These are phyloP conservation scores for Hemileccinum impolitum DNA, from an alignment of 768 basidiomycete genomes.

Conservation along the genomic window DNA sequence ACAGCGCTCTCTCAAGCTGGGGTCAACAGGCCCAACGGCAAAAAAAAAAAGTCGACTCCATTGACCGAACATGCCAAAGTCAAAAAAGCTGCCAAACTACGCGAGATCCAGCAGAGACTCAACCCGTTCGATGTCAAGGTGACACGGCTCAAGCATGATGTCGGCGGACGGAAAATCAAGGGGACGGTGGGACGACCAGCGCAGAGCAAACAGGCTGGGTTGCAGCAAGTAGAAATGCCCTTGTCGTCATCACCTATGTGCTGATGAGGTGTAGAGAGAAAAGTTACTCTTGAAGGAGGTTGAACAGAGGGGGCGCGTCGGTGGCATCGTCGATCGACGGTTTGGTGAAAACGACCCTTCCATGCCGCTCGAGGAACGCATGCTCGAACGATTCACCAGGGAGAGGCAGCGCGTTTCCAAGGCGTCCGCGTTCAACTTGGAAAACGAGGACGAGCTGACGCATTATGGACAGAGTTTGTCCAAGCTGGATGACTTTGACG, in stretches of 20 bases:
- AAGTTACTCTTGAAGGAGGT: slow-evolving; percentile 87
- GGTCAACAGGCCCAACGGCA: slow-evolving; percentile 56
- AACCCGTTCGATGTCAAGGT: slow-evolving; percentile 96
- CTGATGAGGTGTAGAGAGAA: slow-evolving; percentile 55
- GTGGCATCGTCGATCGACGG: slow-evolving; percentile 88
- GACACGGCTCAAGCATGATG: slow-evolving; percentile 89
- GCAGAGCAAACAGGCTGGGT: slow-evolving; percentile 83
- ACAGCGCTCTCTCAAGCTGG: slow-evolving; percentile 78
- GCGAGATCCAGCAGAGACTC: slow-evolving; percentile 78
- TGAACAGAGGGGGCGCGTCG: slow-evolving; percentile 74
- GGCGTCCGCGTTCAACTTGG: slow-evolving; percentile 80
- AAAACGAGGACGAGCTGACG: slow-evolving; percentile 87
- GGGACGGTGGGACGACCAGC: slow-evolving; percentile 82
- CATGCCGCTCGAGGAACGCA: slow-evolving; percentile 93
- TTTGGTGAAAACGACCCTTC: slow-evolving; percentile 95
- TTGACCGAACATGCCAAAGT: slow-evolving; percentile 75
- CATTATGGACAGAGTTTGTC: slow-evolving; percentile 90
- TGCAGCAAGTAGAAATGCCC: slow-evolving; percentile 68
- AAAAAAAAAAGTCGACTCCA: slow-evolving; percentile 63
- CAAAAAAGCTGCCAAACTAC: slow-evolving; percentile 74
- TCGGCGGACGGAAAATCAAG: slow-evolving; percentile 83
- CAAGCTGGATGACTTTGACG: slow-evolving; percentile 80
- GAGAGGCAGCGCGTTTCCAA: slow-evolving; percentile 81
- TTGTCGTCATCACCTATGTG: background rate
- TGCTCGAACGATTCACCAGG: slow-evolving; percentile 92